Evolutionary conservation across 257 asterid genomes (phyloP), one percentile per base, ranked within the genome.

Genomic region (Thymus mandschuricus): DNA sequence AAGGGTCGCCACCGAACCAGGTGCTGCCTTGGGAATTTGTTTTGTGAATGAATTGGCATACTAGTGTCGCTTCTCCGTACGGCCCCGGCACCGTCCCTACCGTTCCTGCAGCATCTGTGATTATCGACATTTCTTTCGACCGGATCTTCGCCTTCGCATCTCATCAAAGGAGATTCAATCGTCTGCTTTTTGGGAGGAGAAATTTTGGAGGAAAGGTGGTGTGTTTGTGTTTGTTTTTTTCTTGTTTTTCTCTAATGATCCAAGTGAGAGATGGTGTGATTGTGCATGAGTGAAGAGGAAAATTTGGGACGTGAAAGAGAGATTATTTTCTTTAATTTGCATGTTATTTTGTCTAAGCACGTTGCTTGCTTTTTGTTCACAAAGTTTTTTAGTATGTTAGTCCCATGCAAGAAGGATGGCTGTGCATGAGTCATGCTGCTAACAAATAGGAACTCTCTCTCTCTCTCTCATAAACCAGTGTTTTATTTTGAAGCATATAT

Each of bases 1-100:
- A 76, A 0, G 86, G 82, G 58, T 78, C 69, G 9, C 84, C 76
- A 0, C 90, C 90, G 6, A 33, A 60, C 92, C 96, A 88, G 2
- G 70, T 1, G 57, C 82, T 64, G 13, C 96, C 96, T 11, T 51
- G 73, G 8, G 89, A 70, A 75, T 75, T 74, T 44, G 69, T 56
- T 80, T 28, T 81, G 34, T 59, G 75, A 0, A 60, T 50, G 41
- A 57, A 78, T 54, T 83, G 87, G 73, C 96, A 88, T 6, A 81
- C 79, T 70, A 88, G 5, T 4, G 65, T 5, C 78, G 86, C 89
- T 34, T 74, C 38, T 28, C 66, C 68, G 60, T 38, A 3, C n/a
- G 67, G 72, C 10, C 89, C 96, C 5, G 60, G 79, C 29, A 88
- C 88, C 1, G 1, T 2, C 55, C 96, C 90, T 1, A 3, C 1